Conservation (phyloP, 2,329 filamentous ascomycete species). For the Aspergillus proliferans region DNA sequence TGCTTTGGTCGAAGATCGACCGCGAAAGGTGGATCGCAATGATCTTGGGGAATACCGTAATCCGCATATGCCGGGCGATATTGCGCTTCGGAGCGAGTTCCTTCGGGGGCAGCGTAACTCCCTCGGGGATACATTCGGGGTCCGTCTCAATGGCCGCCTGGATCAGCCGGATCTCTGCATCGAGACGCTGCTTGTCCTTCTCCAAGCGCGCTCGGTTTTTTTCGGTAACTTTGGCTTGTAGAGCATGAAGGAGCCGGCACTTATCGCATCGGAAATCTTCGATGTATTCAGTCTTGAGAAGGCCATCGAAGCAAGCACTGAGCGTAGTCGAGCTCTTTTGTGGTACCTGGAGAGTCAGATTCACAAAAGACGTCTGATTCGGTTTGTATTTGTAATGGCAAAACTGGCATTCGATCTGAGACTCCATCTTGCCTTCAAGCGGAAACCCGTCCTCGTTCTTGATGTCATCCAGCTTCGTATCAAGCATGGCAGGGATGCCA, state of each 20-base stretch:
- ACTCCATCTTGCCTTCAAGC: conserved; percentile 84
- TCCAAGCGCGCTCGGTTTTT: conserved; percentile 51
- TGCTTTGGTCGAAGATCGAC: conserved; percentile 77
- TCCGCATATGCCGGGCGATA: conserved; percentile 81
- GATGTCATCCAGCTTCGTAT: conserved; percentile 32
- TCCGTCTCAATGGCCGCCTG: conserved; percentile 67
- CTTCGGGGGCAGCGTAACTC: conserved; percentile 66
- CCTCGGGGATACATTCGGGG: conserved; percentile 69
- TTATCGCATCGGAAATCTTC: conserved; percentile 95
- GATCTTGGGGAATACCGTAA: conserved; percentile 81
- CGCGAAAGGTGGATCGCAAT: conserved; percentile 87
- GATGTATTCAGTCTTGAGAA: conserved; percentile 92
- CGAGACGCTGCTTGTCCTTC: conserved; percentile 46
- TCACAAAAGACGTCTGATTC: conserved; percentile 78
- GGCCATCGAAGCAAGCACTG: conserved; percentile 82
- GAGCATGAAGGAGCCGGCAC: conserved; percentile 78
- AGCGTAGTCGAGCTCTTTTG: conserved; percentile 74
- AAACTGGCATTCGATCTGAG: conserved; percentile 87
- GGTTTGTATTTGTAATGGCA: conserved; percentile 87
- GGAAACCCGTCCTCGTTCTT: conserved; percentile 61
- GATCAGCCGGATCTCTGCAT: conserved; percentile 59
- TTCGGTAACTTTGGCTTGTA: conserved; percentile 58
- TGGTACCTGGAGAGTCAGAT: conserved; percentile 84
- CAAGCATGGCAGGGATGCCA: conserved; percentile 29
- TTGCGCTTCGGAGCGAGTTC: conserved; percentile 70